A percentile compares a stretch with the other conserved stretches of the same genome.
phyloP scores from a whole-genome alignment of 352 stramenopile genomes.

The Aphanomyces astaci region DNA sequence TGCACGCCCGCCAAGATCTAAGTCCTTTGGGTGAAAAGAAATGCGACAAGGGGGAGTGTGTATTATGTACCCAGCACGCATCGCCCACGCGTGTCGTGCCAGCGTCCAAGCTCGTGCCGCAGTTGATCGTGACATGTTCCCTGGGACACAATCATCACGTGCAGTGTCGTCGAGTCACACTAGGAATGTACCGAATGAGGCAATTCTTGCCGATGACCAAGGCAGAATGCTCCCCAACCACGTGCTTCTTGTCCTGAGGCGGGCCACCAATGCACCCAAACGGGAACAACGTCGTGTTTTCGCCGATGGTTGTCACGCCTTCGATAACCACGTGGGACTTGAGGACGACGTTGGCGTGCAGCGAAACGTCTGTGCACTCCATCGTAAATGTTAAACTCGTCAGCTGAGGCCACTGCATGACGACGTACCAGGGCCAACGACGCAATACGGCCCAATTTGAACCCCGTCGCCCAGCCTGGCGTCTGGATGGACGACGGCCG shows the following conservation, averaged over 20 bases:
- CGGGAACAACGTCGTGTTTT: constrained; percentile 49
- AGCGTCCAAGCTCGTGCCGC: constrained; percentile 51
- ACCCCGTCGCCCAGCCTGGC: constrained; percentile 48
- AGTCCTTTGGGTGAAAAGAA: not conserved
- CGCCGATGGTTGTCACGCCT: constrained; percentile 48
- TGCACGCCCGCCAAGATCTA: constrained; percentile 59
- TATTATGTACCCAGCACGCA: constrained; percentile 47
- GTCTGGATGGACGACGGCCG: constrained; percentile 58
- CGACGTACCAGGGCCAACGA: constrained; percentile 48
- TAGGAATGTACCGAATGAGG: constrained; percentile 39
- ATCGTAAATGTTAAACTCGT: too few relatives aligned
- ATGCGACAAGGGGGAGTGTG: not conserved
- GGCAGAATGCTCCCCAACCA: constrained; percentile 1
- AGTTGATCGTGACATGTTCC: constrained; percentile 76
- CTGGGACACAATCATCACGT: not conserved
- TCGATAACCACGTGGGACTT: constrained; percentile 72
- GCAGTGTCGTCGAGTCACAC: not conserved
- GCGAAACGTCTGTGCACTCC: constrained; percentile 63
- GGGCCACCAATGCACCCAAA: constrained; percentile 69
- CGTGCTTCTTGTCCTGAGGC: constrained; percentile 78
- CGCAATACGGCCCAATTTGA: constrained; percentile 59
- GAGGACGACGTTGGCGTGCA: constrained; percentile 54
- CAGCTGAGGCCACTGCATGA: too few relatives aligned
- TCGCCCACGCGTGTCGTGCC: constrained; percentile 54
- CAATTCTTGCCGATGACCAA: constrained; percentile 58